Conservation (phyloP, 148 eudicot genomes). For the Salicornia ramosissima region DNA sequence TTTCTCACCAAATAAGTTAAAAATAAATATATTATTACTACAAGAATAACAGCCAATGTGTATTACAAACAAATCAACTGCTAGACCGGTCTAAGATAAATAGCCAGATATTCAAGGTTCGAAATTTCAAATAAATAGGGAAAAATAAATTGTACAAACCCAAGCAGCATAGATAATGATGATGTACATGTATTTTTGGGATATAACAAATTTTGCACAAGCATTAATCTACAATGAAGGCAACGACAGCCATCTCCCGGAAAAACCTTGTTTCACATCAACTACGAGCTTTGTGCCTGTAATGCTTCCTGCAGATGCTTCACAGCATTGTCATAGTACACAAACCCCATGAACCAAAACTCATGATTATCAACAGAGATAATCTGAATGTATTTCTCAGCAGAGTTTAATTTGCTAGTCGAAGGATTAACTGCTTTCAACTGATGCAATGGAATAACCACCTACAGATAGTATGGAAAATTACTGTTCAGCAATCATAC, state of each 20-base stretch:
- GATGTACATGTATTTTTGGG: background rate
- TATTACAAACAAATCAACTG: slow-evolving; percentile 1
- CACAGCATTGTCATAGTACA: slow-evolving; percentile 77
- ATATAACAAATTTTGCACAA: slow-evolving; percentile 13
- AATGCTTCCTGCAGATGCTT: slow-evolving; percentile 54
- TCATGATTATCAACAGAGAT: slow-evolving; percentile 80
- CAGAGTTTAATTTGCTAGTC: slow-evolving; percentile 57
- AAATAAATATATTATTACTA: too few relatives aligned
- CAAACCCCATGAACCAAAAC: slow-evolving; percentile 90
- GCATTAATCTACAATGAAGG: slow-evolving; percentile 19
- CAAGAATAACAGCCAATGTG: slow-evolving; percentile 7
- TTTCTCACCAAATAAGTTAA: background rate
- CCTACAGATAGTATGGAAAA: slow-evolving; percentile 32
- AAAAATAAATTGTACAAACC: slow-evolving; percentile 1
- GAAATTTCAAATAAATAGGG: background rate
- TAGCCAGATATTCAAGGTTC: background rate
- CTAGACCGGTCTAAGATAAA: background rate
- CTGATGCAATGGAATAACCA: slow-evolving; percentile 69
- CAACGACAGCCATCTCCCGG: slow-evolving; percentile 17
- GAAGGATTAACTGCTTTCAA: slow-evolving; percentile 79
- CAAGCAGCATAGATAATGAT: background rate
- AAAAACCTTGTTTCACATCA: background rate
- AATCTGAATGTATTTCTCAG: slow-evolving; percentile 83
- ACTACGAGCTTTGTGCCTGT: slow-evolving; percentile 24
- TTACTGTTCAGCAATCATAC: slow-evolving; percentile 9